Conservation (phyloP, 805 yeast genomes). For the Pichia nakasei region DNA sequence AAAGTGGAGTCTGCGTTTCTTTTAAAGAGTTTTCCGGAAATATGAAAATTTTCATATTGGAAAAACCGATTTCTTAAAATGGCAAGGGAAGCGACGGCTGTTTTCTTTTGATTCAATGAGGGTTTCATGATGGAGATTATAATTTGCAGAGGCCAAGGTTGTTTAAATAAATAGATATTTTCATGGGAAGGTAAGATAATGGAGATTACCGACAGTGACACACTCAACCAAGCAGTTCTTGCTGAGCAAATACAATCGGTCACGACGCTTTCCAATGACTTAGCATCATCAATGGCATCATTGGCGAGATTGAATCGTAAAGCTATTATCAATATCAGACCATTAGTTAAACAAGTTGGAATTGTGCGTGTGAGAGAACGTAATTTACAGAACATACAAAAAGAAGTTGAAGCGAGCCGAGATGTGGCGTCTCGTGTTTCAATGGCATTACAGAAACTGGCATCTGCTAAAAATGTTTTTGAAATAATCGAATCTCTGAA, state of each 20-base stretch:
- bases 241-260: not conserved
- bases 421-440: slow-evolving; percentile 30
- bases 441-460: slow-evolving; percentile 11
- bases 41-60: no score
- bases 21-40: not conserved
- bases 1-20: not conserved
- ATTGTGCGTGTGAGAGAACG: not conserved
- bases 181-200: not conserved
- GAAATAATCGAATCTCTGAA: slow-evolving; percentile 25
- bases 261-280: not conserved
- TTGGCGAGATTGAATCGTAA: not conserved
- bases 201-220: not conserved
- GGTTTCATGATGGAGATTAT: not conserved
- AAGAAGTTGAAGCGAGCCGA: slow-evolving; percentile 20
- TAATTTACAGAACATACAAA: not conserved
- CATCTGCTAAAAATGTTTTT: slow-evolving; percentile 18
- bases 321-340: slow-evolving; percentile 21
- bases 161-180: no score
- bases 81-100: not conserved
- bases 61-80: not conserved
- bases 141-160: no score
- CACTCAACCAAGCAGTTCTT: not conserved
- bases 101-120: not conserved
- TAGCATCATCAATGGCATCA: not conserved
- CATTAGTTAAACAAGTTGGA: slow-evolving; percentile 3